phyloP scores from a whole-genome alignment of 1,284 basidiomycete species.

The Malassezia brasiliensis region DNA sequence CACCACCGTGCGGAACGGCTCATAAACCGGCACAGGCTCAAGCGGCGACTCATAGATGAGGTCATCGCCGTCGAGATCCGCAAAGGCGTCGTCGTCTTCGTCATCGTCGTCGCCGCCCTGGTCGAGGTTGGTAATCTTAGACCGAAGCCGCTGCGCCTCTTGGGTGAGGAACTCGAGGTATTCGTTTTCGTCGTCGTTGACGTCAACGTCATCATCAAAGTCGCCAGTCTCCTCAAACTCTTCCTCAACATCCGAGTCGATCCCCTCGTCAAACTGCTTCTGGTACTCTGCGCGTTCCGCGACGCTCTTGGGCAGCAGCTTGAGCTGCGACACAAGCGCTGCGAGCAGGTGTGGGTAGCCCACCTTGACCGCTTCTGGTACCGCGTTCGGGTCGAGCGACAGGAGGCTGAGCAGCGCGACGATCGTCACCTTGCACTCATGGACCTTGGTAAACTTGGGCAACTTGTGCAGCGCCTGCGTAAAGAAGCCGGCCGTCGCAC shows the following conservation, averaged over 20 bases:
- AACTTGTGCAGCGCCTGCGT: conserved; percentile 60
- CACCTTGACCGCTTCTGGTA: conserved; percentile 28
- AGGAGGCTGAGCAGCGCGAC: conserved; percentile 55
- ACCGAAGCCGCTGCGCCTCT: conserved; percentile 34
- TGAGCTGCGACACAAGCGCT: conserved; percentile 29
- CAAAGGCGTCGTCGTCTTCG: conserved; percentile 25
- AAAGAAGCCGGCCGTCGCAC: conserved; percentile 64
- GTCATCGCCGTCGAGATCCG: conserved; percentile 31
- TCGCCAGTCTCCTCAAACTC: conserved; percentile 23
- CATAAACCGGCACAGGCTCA: conserved; percentile 33
- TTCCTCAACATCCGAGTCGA: conserved; percentile 31
- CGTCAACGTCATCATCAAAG: conserved; percentile 39
- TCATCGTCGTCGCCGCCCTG: conserved; percentile 26
- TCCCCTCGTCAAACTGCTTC: conserved; percentile 34
- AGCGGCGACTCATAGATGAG: conserved; percentile 37
- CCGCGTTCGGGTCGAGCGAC: conserved; percentile 21
- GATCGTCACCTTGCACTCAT: conserved; percentile 77
- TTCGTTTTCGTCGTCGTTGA: conserved; percentile 46
- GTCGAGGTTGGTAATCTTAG: conserved; percentile 16
- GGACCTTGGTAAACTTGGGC: conserved; percentile 65
- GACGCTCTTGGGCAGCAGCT: conserved; percentile 34
- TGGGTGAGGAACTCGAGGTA: conserved; percentile 44
- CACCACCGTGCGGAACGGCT: conserved; percentile 30
- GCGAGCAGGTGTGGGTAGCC: conserved; percentile 32
- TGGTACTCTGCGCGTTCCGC: conserved; percentile 32